phyloP scores from a whole-genome alignment of 345 rosid species.

The Citrus sp. region DNA sequence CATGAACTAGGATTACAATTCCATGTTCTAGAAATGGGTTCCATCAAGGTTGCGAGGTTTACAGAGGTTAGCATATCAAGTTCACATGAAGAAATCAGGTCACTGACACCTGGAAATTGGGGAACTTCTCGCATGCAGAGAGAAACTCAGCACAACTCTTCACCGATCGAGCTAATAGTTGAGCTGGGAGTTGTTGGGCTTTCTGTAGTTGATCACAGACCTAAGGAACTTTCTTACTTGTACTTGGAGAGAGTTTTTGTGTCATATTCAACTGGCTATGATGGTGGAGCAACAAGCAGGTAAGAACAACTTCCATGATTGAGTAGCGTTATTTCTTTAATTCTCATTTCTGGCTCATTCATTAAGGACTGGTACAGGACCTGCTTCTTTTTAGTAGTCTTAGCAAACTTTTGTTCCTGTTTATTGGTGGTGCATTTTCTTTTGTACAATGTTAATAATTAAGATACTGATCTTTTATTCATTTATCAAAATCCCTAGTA shows the following conservation, averaged over 20 bases:
- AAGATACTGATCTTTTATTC: neutral
- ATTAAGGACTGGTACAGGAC: neutral
- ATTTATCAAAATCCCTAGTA: neutral
- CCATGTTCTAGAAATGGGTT: conserved; percentile 63
- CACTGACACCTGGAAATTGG: conserved; percentile 39
- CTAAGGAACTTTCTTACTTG: conserved; percentile 78
- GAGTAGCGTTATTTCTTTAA: neutral
- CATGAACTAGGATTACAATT: conserved; percentile 54
- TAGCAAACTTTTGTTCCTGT: neutral
- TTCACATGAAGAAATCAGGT: conserved; percentile 38
- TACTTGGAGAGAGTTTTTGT: conserved; percentile 74
- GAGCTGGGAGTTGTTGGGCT: conserved; percentile 91
- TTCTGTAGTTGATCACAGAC: conserved; percentile 80
- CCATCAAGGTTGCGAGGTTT: conserved; percentile 69
- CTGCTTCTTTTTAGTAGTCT: neutral
- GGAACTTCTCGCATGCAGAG: conserved; percentile 40
- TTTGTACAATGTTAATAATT: neutral
- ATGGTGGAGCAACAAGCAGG: conserved; percentile 95
- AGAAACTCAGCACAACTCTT: conserved; percentile 31
- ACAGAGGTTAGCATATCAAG: conserved; percentile 36
- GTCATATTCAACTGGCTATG: conserved; percentile 91
- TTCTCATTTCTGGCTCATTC: neutral
- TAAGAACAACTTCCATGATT: conserved; percentile 17
- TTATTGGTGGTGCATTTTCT: neutral
- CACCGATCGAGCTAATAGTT: conserved; percentile 72